Base-by-base conservation (phyloP, 2,329 filamentous ascomycete species). In the Diplocarpon rosae region DNA sequence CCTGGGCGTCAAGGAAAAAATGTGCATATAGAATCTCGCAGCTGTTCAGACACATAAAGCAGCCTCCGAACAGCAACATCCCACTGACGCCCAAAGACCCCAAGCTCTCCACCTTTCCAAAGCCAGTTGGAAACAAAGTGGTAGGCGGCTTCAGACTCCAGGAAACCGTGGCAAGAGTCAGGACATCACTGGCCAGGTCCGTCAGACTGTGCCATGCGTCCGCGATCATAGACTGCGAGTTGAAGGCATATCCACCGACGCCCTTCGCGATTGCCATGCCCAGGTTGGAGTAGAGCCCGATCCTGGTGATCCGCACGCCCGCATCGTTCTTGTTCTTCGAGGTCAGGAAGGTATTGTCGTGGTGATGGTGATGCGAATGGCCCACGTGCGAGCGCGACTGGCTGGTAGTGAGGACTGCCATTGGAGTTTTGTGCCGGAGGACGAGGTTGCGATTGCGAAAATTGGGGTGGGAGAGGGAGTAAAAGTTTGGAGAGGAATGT, bases 71-170 rank as follows among this genome's bases (percentile, higher is more conserved):
- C 2, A 98, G 75, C 56, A 98, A 71, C 67, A 98, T 84, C 51
- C 88, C 81, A 55, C 89, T 95, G 29, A 98, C 92, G 13, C 90
- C 92, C 47, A 98, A 69, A 16, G 88, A 92, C 15, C 92, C 92
- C 60, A 98, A 68, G 58, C 88, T 95, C 70, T 98, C 92, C n/a
- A 98, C 77, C 69, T 98, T 98, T 61, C 92, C 92, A 62, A 94
- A 98, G 1, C 92, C 92, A 57, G 80, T 78, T 2, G 92, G 92
- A 61, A 95, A 98, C 33, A 76, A 76, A 43, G 83, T 75, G 10
- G 85, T 86, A 0, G 92, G 88, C 5, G 86, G 82, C 57, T 84
- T 87, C 48, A 96, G 68, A 48, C 89, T 94, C 80, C 85, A 95
- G 15, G 89, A 90, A 37, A 98, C 89, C 9, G 92, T 98, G 13